Conservation (phyloP, 371 early-diverging fungal genomes). For the Mortierella sp. region DNA sequence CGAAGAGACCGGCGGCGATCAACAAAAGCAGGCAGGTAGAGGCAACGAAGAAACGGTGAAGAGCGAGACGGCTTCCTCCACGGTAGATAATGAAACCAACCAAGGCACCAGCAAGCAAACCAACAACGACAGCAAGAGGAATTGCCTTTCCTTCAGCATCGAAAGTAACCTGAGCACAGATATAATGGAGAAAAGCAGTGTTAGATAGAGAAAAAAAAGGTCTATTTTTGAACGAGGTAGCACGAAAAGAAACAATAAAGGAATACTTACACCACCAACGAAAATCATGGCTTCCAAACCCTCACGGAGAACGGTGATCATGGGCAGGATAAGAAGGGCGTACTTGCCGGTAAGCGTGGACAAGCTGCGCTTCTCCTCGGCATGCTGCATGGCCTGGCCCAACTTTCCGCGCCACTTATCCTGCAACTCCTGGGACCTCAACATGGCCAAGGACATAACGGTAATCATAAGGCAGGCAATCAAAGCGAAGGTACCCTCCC, state of each 20-base stretch:
- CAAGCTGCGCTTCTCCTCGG: constrained; percentile 25
- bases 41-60: constrained; percentile 82
- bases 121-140: constrained; percentile 84
- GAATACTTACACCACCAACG: constrained; percentile 81
- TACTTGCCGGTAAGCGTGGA: constrained; percentile 73
- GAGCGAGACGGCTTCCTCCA: constrained; percentile 73
- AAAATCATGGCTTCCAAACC: constrained; percentile 88
- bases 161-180: constrained; percentile 69
- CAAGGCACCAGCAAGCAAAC: constrained; percentile 74
- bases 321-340: constrained; percentile 84
- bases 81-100: constrained; percentile 82
- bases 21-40: constrained; percentile 81
- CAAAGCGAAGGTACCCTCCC: constrained; percentile 86
- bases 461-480: constrained; percentile 80
- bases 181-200: not conserved
- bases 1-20: constrained; percentile 83
- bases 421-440: constrained; percentile 76
- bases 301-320: constrained; percentile 87
- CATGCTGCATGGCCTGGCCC: constrained; percentile 63
- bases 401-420: constrained; percentile 79
- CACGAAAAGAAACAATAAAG: constrained; percentile 11
- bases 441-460: constrained; percentile 81
- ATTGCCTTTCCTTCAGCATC: constrained; percentile 76
- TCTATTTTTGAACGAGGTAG: not conserved
- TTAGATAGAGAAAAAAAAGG: not conserved